Base-by-base conservation (phyloP, 2,329 filamentous ascomycete species). In the Endoconidiophora polonica region DNA sequence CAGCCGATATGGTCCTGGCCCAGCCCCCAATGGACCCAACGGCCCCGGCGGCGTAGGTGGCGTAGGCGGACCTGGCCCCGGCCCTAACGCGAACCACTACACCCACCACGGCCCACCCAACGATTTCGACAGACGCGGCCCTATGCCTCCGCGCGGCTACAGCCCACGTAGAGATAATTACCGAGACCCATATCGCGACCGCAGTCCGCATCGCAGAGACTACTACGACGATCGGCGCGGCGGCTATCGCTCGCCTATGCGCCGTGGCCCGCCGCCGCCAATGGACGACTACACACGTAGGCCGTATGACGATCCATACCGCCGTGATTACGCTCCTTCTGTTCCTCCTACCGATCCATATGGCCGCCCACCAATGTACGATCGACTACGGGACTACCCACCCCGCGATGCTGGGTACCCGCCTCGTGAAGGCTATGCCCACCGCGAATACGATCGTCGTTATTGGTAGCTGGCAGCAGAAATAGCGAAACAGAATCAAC, bases 121-220 rank as follows among this genome's bases (percentile, higher is more conserved):
- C 55, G 85, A 90, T 61, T 88, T 91, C 63, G 83, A 88, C 56
- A 81, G 86, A 58, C 86, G 90, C 59, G 82, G 81, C 2, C 48
- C 48, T 7, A 43, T 42, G 20, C 71, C 71, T 42, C 78, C 79
- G 53, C 78, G 86, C 58, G 85, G 81, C 54, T 94, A 93, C 64
- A 93, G 83, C 64, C 88, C 87, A 55, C 81, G 83, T 56, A 79
- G 83, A 18, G 71, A 71, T 14, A 70, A 65, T 18, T 73, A 72
- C 57, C 77, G 74, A 46, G 80, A 83, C 54, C 80, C 83, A 56
- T 94, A 94, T 66, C 87, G 90, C 62, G 86, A 93, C 61, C 81
- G 88, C 59, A 90, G 86, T 60, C 83, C 83, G 52, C 81, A 83
- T 54, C 81, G 86, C 57, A 83, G 90, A 54, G 94, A 94, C 67